These are phyloP conservation scores for Lathyrus oleraceus DNA, from an alignment of 306 rosid genomes.

Conservation along the genomic window DNA sequence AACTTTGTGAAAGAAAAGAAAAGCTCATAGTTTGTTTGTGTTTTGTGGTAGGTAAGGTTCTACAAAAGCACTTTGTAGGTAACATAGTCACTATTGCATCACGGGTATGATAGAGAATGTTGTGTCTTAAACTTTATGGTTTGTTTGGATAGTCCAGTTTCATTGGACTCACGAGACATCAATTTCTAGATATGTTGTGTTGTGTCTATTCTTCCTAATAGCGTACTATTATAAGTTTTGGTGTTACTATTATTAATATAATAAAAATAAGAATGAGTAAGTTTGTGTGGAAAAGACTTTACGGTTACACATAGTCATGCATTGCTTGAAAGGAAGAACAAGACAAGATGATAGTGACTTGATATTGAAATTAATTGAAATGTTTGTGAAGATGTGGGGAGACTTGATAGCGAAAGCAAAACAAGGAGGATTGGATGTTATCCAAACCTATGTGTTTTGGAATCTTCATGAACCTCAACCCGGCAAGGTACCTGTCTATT, in stretches of 20 bases:
- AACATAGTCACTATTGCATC: conserved; percentile 32
- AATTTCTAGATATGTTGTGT: not conserved
- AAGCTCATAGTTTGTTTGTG: conserved; percentile 31
- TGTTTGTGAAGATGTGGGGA: conserved; percentile 77
- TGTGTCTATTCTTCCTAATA: not conserved
- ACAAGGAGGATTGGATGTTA: conserved; percentile 85
- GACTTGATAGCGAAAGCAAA: conserved; percentile 81
- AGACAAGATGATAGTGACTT: not conserved
- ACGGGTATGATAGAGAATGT: conserved; percentile 37
- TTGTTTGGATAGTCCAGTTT: conserved; percentile 18
- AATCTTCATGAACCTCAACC: conserved; percentile 77
- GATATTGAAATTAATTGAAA: not conserved
- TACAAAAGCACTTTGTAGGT: not conserved
- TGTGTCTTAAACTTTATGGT: conserved; percentile 12
- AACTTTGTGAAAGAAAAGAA: not conserved
- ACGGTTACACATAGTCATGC: conserved; percentile 10
- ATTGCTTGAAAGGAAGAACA: conserved; percentile 27
- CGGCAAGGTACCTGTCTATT: conserved; percentile 37
- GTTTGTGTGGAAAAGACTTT: conserved; percentile 28
- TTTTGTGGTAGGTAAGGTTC: conserved; percentile 27
- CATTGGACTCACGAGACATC: not conserved
- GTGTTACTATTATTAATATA: too few relatives aligned
- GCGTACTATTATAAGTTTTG: too few relatives aligned
- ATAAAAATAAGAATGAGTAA: not conserved
- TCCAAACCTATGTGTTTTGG: conserved; percentile 95